Percentiles rank a stretch among this genome's conserved stretches.
phyloP scores from a whole-genome alignment of 345 rosid species.

The Streptanthus diversifolius region DNA sequence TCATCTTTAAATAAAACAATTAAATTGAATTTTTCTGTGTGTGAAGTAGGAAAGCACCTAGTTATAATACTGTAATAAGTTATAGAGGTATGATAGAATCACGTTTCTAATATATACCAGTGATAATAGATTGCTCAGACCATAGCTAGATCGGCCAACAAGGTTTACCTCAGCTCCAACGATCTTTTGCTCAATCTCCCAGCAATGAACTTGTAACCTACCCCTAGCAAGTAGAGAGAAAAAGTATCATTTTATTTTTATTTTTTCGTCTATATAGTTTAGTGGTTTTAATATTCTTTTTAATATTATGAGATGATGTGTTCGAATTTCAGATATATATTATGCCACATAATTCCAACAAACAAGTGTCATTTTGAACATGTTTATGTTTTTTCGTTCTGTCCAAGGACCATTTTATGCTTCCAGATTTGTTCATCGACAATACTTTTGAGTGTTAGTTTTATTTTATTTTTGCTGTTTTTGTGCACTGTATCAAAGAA shows the following conservation, averaged over 20 bases:
- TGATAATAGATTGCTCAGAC: conserved; percentile 69
- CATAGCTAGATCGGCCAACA: conserved; percentile 56
- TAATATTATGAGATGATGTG: too few relatives aligned
- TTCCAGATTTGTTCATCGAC: neutral
- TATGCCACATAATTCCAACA: too few relatives aligned
- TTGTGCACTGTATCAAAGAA: neutral
- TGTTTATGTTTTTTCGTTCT: neutral
- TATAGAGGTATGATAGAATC: too few relatives aligned
- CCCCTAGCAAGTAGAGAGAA: neutral
- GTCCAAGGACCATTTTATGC: neutral
- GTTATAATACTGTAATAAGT: too few relatives aligned
- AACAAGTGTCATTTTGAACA: neutral
- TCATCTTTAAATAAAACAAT: too few relatives aligned
- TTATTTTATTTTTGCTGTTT: neutral
- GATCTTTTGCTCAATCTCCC: conserved; percentile 76
- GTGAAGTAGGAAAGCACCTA: too few relatives aligned
- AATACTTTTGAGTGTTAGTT: neutral
- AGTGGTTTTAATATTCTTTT: too few relatives aligned
- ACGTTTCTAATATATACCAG: too few relatives aligned
- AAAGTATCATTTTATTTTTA: too few relatives aligned
- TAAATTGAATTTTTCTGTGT: too few relatives aligned
- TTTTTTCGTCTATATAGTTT: too few relatives aligned
- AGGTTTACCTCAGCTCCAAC: conserved; percentile 53
- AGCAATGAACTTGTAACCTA: conserved; percentile 47
- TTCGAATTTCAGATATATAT: too few relatives aligned